Conservation (phyloP, 2,329 filamentous ascomycete species). For the Alternaria sp. region DNA sequence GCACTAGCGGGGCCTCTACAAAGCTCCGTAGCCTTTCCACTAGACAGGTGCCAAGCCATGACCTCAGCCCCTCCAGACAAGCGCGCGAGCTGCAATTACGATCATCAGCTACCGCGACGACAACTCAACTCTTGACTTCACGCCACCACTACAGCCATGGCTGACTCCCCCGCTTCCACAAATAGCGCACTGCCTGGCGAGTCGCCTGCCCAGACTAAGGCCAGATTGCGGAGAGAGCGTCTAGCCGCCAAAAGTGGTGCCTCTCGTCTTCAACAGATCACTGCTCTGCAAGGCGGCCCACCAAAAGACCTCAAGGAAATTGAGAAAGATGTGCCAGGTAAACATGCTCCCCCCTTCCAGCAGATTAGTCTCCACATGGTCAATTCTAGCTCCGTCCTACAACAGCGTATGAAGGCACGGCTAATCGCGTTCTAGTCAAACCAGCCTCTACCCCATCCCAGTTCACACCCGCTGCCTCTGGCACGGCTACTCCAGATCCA, state of each 20-base stretch:
- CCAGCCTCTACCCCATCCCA: constrained; percentile 31
- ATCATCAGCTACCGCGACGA: constrained; percentile 2
- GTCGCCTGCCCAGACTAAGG: constrained; percentile 64
- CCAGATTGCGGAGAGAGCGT: constrained; percentile 79
- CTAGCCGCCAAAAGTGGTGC: constrained; percentile 80
- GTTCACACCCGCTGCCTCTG: constrained; percentile 29
- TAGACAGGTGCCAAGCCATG: constrained; percentile 21
- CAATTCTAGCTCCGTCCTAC: not conserved
- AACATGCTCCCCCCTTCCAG: constrained; percentile 14
- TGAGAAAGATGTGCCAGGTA: constrained; percentile 48
- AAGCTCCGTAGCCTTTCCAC: not conserved
- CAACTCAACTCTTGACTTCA: constrained; percentile 2
- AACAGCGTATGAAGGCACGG: constrained; percentile 14
- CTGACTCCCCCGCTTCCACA: constrained; percentile 32
- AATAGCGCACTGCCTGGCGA: constrained; percentile 33
- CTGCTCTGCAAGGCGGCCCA: constrained; percentile 68
- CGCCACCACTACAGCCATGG: constrained; percentile 28
- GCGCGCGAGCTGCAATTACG: no score
- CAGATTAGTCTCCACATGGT: constrained; percentile 14
- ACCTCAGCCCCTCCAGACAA: constrained; percentile 19
- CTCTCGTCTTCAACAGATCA: constrained; percentile 77
- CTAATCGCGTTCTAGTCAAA: constrained; percentile 38
- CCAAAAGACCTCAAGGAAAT: constrained; percentile 47
- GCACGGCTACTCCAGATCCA: constrained; percentile 62
- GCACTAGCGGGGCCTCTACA: not conserved